phyloP scores from a whole-genome alignment of 257 asterid genomes.

The Striga asiatica region DNA sequence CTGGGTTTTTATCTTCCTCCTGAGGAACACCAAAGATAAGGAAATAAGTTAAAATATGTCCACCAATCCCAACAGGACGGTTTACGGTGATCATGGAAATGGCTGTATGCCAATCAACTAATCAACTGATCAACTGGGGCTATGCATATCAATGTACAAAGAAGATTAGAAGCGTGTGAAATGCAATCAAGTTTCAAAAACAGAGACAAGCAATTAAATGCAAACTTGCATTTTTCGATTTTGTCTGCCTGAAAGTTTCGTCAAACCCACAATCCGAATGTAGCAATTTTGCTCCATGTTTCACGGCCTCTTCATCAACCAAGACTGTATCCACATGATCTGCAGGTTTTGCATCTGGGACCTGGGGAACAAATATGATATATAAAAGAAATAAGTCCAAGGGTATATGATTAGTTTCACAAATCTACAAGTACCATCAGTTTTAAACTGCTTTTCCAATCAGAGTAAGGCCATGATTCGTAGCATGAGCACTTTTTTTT shows the following conservation, averaged over 20 bases:
- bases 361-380: conserved; percentile 24
- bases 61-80: background rate
- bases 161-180: background rate
- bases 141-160: background rate
- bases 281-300: conserved; percentile 68
- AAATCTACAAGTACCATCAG: background rate
- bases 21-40: background rate
- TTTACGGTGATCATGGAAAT: background rate
- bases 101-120: background rate
- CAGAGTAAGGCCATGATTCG: conserved; percentile 6
- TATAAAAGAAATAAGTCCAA: background rate
- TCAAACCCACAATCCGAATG: conserved; percentile 22
- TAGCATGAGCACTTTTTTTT: conserved; percentile 7
- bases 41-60: too few species aligned
- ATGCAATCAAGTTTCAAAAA: background rate
- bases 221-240: conserved; percentile 25
- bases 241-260: conserved; percentile 8
- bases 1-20: conserved; percentile 18
- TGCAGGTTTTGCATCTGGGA: conserved; percentile 65
- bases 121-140: background rate
- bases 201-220: conserved; percentile 8
- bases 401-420: too few species aligned
- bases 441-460: background rate
- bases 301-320: conserved; percentile 97
- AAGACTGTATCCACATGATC: conserved; percentile 39